A percentile compares a stretch with the other conserved stretches of the same genome.
phyloP scores from a whole-genome alignment of 768 basidiomycete species.

The Serendipita sp. region DNA sequence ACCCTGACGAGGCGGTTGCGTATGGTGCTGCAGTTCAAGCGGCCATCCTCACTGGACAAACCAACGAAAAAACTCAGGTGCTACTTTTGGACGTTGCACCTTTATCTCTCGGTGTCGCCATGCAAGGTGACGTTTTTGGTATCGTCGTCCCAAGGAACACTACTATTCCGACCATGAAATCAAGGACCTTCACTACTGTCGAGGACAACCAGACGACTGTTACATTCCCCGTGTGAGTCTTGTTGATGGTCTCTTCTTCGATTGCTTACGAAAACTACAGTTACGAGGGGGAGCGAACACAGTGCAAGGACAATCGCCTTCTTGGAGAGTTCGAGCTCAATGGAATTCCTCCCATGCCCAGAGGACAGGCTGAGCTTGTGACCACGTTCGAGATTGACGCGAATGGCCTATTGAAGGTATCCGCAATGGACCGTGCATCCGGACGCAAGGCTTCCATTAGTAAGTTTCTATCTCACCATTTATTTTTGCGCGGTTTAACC shows the following conservation, averaged over 20 bases:
- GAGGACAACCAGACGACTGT: conserved; percentile 99
- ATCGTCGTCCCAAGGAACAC: conserved; percentile 99
- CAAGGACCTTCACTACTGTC: conserved; percentile 95
- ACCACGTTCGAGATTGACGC: conserved; percentile 99
- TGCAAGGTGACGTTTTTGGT: conserved; percentile 99
- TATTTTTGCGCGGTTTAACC: conserved; percentile 1
- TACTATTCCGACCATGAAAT: conserved; percentile 98
- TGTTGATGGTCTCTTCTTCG: conserved; percentile 3
- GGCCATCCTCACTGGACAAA: conserved; percentile 95
- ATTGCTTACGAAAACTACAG: conserved; percentile 19
- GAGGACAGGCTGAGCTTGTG: conserved; percentile 97
- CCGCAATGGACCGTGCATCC: conserved; percentile 93
- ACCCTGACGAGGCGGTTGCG: conserved; percentile 99
- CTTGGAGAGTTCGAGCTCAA: conserved; percentile 99
- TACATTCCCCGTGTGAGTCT: conserved; percentile 88
- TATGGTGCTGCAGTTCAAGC: conserved; percentile 99
- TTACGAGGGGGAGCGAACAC: conserved; percentile 99
- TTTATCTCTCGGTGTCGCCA: conserved; percentile 97
- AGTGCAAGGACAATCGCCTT: conserved; percentile 97
- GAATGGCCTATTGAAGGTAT: conserved; percentile 98
- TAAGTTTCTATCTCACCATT: conserved; percentile 26
- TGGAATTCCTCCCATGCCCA: conserved; percentile 97
- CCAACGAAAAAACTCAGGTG: conserved; percentile 97
- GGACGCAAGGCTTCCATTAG: conserved; percentile 98
- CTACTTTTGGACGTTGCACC: conserved; percentile 97